Evolutionary conservation across 2,329 filamentous ascomycete species (phyloP), one percentile per base, ranked within the genome.

Genomic region (Penicillium hesseltinei): DNA sequence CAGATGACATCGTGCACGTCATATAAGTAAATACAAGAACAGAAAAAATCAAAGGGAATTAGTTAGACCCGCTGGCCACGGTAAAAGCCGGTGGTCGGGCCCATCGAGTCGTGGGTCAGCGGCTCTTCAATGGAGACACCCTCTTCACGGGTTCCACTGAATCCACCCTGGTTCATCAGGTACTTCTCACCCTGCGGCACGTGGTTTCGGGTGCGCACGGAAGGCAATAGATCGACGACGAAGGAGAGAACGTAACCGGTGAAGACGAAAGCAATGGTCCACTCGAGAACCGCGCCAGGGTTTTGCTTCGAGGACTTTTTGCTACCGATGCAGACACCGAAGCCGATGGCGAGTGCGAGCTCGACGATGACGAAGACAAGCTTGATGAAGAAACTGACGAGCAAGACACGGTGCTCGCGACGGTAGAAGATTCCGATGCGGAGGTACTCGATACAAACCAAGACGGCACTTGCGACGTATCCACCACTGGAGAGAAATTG

Each of bases 381-480:
- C 77, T 99, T 99, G 71, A 94, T 81, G 84, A 87, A 92, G 80
- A 97, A 97, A 56, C 89, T 94, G 58, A 82, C 73, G 47, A 87
- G 84, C 11, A 99, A 83, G 63, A 94, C 78, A 54, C 81, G 83
- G 75, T 93, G 84, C 59, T 92, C 78, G 9, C 71, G 63, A 61
- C 88, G 88, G 78, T 92, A 90, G 71, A 88, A 88, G 52, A 88
- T 86, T 27, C 92, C 91, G 1, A 97, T 82, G 2, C 90, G 87
- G 69, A 94, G 88, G 73, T 96, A 97, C 73, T 97, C 92, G 78
- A 85, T 87, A 79, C 92, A 97, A 63, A 93, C 89, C 75, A 92
- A 93, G 65, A 97, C 82, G 55, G 93, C 92, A 5, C 88, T 91
- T 54, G 96, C 71, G 53, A 97, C 79, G 73, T 96, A 97, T 35